These are phyloP conservation scores for Gracilaria domingensis DNA, from an alignment of 23 red algal species.

Conservation along the genomic window DNA sequence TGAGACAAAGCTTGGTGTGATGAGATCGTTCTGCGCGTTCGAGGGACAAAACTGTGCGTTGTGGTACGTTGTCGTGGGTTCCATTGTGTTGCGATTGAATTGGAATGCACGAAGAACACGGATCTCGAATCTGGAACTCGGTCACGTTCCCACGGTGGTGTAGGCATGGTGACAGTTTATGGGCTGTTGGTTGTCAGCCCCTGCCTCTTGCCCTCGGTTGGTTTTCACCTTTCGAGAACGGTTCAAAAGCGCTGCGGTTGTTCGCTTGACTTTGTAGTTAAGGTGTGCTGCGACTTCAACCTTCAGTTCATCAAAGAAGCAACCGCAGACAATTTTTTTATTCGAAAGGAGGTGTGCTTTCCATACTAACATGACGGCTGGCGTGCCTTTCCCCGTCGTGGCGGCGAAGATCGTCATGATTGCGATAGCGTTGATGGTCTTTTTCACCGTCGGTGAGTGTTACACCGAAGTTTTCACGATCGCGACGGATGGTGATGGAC, in stretches of 20 bases:
- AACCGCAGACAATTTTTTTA: neutral
- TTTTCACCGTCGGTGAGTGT: neutral
- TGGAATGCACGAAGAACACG: neutral
- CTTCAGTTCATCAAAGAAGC: neutral
- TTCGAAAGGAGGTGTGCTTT: neutral
- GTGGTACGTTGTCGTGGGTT: neutral
- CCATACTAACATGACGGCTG: neutral
- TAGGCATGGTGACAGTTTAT: neutral
- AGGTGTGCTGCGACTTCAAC: neutral
- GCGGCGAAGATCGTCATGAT: neutral
- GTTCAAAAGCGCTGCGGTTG: neutral
- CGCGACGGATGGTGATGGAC: slow-evolving; percentile 15
- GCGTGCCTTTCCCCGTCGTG: neutral
- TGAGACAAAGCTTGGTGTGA: neutral
- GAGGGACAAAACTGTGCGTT: neutral
- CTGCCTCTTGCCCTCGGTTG: neutral
- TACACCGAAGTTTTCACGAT: slow-evolving; percentile 66
- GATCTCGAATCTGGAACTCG: neutral
- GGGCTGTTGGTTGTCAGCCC: neutral
- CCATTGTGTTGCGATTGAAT: neutral
- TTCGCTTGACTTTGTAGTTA: no score
- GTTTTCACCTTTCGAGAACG: no score
- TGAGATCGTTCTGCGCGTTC: neutral
- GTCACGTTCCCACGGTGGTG: neutral
- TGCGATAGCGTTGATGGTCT: neutral